Evolutionary conservation across 73 alveolate species (phyloP).

Genomic region (Paramecium pentaurelia): DNA sequence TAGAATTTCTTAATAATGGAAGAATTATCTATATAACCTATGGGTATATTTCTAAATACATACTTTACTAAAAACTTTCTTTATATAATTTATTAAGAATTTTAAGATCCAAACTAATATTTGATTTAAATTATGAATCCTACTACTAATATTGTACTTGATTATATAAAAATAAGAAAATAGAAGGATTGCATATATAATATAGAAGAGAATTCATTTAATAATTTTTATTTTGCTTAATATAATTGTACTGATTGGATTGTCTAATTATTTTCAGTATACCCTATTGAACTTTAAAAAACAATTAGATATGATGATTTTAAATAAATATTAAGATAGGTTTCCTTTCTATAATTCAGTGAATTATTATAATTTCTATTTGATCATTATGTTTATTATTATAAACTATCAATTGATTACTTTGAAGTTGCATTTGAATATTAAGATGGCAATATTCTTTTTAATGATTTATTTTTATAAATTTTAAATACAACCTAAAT

Average conservation of each 20-base stretch:
- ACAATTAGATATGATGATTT: background rate
- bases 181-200: background rate
- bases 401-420: background rate
- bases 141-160: background rate
- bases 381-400: background rate
- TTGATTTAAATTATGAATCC: background rate
- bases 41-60: background rate
- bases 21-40: background rate
- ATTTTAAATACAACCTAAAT: no score
- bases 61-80: background rate
- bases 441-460: background rate
- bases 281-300: no score
- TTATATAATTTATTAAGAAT: background rate
- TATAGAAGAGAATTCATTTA: background rate
- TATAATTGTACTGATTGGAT: background rate
- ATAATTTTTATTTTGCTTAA: background rate
- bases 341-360: no score
- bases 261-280: no score
- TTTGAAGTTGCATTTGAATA: no score
- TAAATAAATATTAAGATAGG: no score
- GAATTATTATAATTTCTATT: no score
- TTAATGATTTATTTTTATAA: no score
- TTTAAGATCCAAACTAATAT: background rate
- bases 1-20: no score
- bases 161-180: no score